Base-by-base conservation (phyloP, 2,329 filamentous ascomycete genomes). In the Fusarium subglutinans region DNA sequence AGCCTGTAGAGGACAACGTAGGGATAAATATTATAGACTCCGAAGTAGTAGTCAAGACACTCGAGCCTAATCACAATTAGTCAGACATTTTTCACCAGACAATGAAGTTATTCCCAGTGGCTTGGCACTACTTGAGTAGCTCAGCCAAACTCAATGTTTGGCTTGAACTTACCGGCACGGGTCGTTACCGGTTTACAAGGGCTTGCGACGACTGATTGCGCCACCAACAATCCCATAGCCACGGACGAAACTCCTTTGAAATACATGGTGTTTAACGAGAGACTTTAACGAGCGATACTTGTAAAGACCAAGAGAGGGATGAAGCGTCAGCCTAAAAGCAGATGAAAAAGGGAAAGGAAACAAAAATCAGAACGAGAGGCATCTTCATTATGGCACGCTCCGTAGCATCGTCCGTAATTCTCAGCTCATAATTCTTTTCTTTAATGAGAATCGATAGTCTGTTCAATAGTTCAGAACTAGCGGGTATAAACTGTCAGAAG, bases 211-310 rank as follows among this genome's bases (percentile, higher is more conserved):
- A 4, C 50, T 0, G 18, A 53, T 0, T 38, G 50, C 33, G 50
- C 50, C 50, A 53, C 33, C 18, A 53, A 26, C 13, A 37, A 26
- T n/a, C 33, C 5, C 7, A 26, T 5, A 26, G n/a, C 50, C 18
- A 26, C 0, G 0, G 5, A 53, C 6, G n/a, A 38, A 2, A 53
- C 8, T 12, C 24, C 18, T 0, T 37, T 53, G n/a, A 4, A 17
- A 22, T 26, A 18, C 50, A 53, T 53, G 18, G 2, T 22, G n/a
- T 26, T 26, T 26, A 26, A 53, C 10, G 48, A 51, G 22, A 51
- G 48, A 35, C 50, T 37, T 15, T 3, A 37, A 37, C 50, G 12
- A 37, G 17, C 30, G 50, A 37, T 18, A 4, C 6, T 24, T 24
- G 33, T 20, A 53, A 8, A 8, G 50, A 37, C n/a, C 1, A n/a